Base-by-base conservation (phyloP, 179 eudicot genomes). In the Beta lomatogona region DNA sequence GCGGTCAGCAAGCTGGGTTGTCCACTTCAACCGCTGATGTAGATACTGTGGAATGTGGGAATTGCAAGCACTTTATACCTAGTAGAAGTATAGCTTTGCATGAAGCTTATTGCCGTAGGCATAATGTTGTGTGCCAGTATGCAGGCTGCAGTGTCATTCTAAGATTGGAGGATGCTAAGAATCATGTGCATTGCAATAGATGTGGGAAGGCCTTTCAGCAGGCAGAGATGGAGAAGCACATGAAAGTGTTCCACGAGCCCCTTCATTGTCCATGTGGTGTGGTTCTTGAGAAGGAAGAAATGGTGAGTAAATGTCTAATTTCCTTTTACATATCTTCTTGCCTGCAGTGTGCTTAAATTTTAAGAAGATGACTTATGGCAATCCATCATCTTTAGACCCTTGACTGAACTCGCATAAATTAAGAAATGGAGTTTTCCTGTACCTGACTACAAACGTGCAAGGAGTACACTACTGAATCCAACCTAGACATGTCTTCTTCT, bases 191-290 rank as follows among this genome's bases (percentile, higher is more conserved):
- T 77, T 95, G 98, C 85, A 85, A 82, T 52, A 89, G 87, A 86
- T 95, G 98, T 80, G 94, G 97, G 54, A 89, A 86, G 67, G 97
- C 98, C 67, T 93, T 93, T 79, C 98, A 92, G 71, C 84, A 81
- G 52, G 92, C 86, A 18, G 98, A 95, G 89, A 91, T 95, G 82
- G 97, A 90, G 86, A 95, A 95, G 85, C 98, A 95, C 83, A 88
- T 90, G 88, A 92, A 89, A 80, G 93, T 95, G 67, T 95, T 95
- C 74, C 98, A 95, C 75, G 98, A 89, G 84, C 97, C 98, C 75
- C 86, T 90, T 75, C 82, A 88, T 44, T 95, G 98, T 79, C 83
- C 93, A 31, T 95, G 98, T 87, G 98, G 98, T 41, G 85, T 92
- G 57, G 84, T 92, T 79, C 97, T 95, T 70, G 97, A 93, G 89